Evolutionary conservation across 2,329 filamentous ascomycete genomes (phyloP), one percentile per base, ranked within the genome.

Genomic region (Sordariomycetes sp.): DNA sequence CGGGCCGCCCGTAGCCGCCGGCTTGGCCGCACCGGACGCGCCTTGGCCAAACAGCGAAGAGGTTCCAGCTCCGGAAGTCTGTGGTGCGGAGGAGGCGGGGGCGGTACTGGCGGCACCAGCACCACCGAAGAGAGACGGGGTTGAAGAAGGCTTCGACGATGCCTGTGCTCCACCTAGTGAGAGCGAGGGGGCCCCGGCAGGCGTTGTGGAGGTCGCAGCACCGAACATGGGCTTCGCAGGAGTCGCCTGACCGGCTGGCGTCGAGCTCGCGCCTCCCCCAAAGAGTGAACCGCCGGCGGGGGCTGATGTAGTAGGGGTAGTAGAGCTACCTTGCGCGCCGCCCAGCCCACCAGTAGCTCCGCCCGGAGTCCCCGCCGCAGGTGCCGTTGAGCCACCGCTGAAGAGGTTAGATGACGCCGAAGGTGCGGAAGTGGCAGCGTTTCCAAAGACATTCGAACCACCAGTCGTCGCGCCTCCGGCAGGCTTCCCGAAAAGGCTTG

Each of bases 321-420:
- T 66, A n/a, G 72, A 62, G 24, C 63, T 52, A 40, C 59, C 51
- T 58, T 65, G 66, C 35, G 64, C 60, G 50, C 66, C 62, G 58
- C 72, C 70, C 48, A 72, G 71, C 18, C 71, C 63, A 25, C 60
- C 59, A 8, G 61, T 58, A 53, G 60, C 7, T 18, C 28, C 28
- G 8, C 28, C 28, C 4, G 28, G 28, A 8, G 55, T 46, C 34
- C 53, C 51, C 35, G 60, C n/a, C 2, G 59, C 43, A 18, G 61
- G 46, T 4, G 61, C 46, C 22, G 50, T 54, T 8, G 63, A 32
- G 25, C 58, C 58, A 8, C 58, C 62, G 22, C 63, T 63, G 55
- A 67, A 67, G 11, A 68, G 56, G 22, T 61, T 61, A 8, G 62
- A 57, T 12, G 64, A 57, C 22, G 62, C 56, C 18, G 64, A 58